Percentiles rank a stretch among this genome's conserved stretches.
Evolutionary conservation across 192 early-diverging fungal genomes (phyloP).

Genomic region (Funneliformis mosseae): DNA sequence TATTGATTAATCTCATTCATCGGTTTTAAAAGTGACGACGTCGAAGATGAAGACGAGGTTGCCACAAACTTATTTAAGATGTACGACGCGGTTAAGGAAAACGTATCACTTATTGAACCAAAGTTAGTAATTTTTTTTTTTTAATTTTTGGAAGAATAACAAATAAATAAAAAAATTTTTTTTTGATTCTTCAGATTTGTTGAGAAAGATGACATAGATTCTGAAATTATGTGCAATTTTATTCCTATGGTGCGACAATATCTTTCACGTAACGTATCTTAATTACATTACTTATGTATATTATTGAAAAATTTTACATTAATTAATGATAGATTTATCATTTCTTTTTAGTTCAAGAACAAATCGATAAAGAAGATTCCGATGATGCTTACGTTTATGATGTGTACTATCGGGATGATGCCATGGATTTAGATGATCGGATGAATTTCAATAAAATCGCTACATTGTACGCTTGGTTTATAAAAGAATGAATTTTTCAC

Average conservation of each 20-base stretch:
- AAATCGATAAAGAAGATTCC: constrained; percentile 26
- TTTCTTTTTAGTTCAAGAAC: constrained; percentile 17
- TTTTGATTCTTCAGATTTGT: not conserved
- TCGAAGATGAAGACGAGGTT: constrained; percentile 45
- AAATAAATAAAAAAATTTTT: not conserved
- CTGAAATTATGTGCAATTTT: constrained; percentile 61
- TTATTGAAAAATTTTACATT: not conserved
- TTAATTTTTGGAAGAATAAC: not conserved
- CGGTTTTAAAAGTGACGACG: constrained; percentile 6
- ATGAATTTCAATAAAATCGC: constrained; percentile 39
- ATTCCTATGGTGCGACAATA: constrained; percentile 72
- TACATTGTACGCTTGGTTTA: constrained; percentile 45
- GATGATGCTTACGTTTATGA: constrained; percentile 77
- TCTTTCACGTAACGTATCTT: constrained; percentile 50
- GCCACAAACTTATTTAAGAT: constrained; percentile 55
- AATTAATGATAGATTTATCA: not conserved
- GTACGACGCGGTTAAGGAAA: constrained; percentile 67
- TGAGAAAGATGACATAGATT: constrained; percentile 44
- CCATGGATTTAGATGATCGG: constrained; percentile 30
- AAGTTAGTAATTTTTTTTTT: constrained; percentile 35
- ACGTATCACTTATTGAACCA: constrained; percentile 41
- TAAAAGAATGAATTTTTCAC: not conserved
- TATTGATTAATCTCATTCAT: not conserved
- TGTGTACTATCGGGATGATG: constrained; percentile 66
- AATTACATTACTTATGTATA: no score